A percentile compares a stretch with the other conserved stretches of the same genome.
Evolutionary conservation across 192 early-diverging fungal species (phyloP).

Genomic region (Paraglomus occultum): DNA sequence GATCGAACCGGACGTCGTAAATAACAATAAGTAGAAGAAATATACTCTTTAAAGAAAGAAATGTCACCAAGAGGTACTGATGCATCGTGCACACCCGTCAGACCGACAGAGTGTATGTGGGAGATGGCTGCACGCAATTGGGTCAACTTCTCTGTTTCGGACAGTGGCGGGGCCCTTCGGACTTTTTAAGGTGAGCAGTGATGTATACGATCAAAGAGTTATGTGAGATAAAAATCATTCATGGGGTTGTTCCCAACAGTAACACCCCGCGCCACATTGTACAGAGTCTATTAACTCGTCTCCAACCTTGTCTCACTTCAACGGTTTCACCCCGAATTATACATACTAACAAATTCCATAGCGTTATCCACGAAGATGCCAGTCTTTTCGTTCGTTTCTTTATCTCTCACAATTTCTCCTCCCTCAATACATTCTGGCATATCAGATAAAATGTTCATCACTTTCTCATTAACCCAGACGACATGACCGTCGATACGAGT

Average conservation of each 20-base stretch:
- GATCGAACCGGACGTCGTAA: too few relatives aligned
- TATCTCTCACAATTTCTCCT: conserved; percentile 36
- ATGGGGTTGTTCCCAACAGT: too few relatives aligned
- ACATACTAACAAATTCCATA: conserved; percentile 42
- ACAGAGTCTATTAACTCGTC: too few relatives aligned
- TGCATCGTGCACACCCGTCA: conserved; percentile 62
- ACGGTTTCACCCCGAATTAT: neutral
- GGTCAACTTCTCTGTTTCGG: conserved; percentile 12
- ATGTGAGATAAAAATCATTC: too few relatives aligned
- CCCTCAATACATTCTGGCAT: conserved; percentile 25
- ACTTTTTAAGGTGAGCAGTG: conserved; percentile 7
- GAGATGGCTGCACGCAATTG: conserved; percentile 37
- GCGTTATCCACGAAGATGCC: conserved; percentile 58
- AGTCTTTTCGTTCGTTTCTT: conserved; percentile 24
- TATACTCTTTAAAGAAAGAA: conserved; percentile 41
- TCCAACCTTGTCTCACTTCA: too few relatives aligned
- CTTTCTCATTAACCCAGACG: conserved; percentile 44
- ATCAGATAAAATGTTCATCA: conserved; percentile 19
- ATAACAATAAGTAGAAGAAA: neutral
- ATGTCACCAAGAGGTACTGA: conserved; percentile 36
- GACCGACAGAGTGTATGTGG: conserved; percentile 39
- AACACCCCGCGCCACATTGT: too few relatives aligned
- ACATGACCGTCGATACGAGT: conserved; percentile 49
- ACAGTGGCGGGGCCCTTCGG: conserved; percentile 22
- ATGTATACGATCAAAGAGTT: too few relatives aligned